Evolutionary conservation across 441 rosid genomes (phyloP), one percentile per base, ranked within the genome.

Genomic region (Jatropha podagrica): DNA sequence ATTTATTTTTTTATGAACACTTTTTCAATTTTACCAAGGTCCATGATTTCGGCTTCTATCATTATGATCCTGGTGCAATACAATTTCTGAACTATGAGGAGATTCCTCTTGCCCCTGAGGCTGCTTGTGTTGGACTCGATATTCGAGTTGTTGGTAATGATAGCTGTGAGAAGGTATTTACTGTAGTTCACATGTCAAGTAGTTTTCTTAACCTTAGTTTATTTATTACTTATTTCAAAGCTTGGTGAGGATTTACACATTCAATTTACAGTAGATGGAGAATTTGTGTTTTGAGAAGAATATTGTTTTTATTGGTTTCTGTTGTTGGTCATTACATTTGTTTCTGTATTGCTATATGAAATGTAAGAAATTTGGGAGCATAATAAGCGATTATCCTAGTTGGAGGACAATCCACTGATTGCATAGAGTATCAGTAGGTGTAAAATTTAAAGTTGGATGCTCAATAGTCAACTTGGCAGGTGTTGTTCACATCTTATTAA

Each of bases 81-180:
- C 93, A 92, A 74, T 92, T 90, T 86, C 86, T 94, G 78, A 82
- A 85, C 51, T 96, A 94, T 71, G 98, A 92, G 81, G 99, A 94
- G 88, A 96, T 96, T 78, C 95, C 98, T 77, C 99, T 96, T 85
- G 91, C 97, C 51, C 98, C 98, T 14, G 98, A 92, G 78, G 95
- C 90, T 68, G 98, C 98, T 71, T 88, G 87, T 79, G 99, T 96
- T 85, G 99, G 99, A 67, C 92, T 96, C 56, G 98, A 96, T 81
- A 89, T 96, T 79, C 88, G 98, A 84, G 98, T 96, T 85, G 97
- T 94, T 75, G 99, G 99, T 54, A 96, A 96, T 81, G 99, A 96
- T 75, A 94, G 99, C 58, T 93, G 97, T 75, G 99, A 96, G 85
- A 96, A 96, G 97, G 97, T 96, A 89, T 76, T 67, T 59, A 75